Evolutionary conservation across 257 asterid species (phyloP), one percentile per base, ranked within the genome.

Genomic region (Primulina eburnea): DNA sequence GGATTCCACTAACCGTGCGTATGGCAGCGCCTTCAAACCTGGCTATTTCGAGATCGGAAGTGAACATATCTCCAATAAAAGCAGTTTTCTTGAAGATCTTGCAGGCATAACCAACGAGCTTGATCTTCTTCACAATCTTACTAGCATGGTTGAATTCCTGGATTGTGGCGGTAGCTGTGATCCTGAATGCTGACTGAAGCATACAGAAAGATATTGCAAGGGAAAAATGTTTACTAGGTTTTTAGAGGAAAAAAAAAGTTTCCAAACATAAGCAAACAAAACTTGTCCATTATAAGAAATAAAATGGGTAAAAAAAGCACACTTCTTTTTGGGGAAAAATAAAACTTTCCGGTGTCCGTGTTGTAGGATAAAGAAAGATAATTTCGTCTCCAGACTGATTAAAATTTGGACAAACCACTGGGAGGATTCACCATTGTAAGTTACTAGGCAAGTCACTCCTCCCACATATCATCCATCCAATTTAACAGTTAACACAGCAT

Each of bases 31-130:
- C 99, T 85, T 93, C 92, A 78, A 90, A 93, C 84, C 96, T 89
- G 76, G 99, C 99, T 77, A 93, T 82, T 84, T 93, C 99, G 76
- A 93, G 97, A 84, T 87, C 96, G n/a, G 99, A 89, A 68, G 99
- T 93, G 80, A 90, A 93, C 99, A 93, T 90, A 72, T 86, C 96
- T 85, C 86, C 82, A 63, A 93, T 88, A 77, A 93, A 87, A 74
- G 97, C 97, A 17, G 99, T 90, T 81, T 93, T 93, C 88, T 91
- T 93, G 82, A 86, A 87, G 75, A 93, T 89, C 82, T 87, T 88
- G 77, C 97, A 82, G 66, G 99, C 91, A 76, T 87, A 33, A 73
- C 99, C 97, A 78, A 89, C 95, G 64, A 93, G 87, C 85, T 93
- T 93, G 73, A 93, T 83, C 83, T 93, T 93, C 82, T 93, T 93